These are phyloP conservation scores for Fusarium sp. DNA, from an alignment of 2,329 filamentous ascomycete species.

Conservation along the genomic window DNA sequence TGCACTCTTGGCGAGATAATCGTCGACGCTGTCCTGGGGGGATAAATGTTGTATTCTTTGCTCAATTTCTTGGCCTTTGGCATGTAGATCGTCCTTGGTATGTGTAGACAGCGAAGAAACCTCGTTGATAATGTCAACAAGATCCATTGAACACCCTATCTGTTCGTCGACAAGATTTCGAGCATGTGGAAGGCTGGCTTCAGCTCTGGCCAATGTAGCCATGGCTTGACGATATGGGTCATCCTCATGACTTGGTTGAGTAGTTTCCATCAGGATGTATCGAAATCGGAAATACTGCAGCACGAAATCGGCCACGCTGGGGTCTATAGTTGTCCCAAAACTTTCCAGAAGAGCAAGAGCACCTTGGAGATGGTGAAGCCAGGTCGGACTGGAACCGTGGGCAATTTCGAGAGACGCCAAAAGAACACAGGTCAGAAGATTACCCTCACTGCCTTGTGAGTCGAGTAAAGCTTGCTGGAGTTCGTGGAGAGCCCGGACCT, in stretches of 20 bases:
- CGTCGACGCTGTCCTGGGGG: constrained; percentile 7
- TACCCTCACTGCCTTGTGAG: constrained; percentile 29
- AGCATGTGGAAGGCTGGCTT: constrained; percentile 26
- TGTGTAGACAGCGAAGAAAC: constrained; percentile 34
- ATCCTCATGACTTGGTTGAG: constrained; percentile 28
- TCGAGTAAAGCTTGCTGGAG: constrained; percentile 33
- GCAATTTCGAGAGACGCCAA: constrained; percentile 44
- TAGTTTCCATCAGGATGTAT: constrained; percentile 44
- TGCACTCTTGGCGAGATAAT: constrained; percentile 39
- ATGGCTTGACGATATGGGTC: constrained; percentile 27
- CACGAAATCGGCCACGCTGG: constrained; percentile 37
- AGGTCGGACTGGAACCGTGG: constrained; percentile 38
- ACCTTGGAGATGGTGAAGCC: constrained; percentile 43
- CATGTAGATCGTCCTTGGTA: constrained; percentile 19
- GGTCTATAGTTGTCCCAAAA: constrained; percentile 29
- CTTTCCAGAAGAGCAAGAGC: constrained; percentile 44
- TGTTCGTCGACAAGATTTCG: constrained; percentile 40
- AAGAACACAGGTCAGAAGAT: constrained; percentile 43
- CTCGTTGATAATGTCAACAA: constrained; percentile 44
- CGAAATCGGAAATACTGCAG: constrained; percentile 45
- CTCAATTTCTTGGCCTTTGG: constrained; percentile 32
- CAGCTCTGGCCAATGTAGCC: constrained; percentile 23
- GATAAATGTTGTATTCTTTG: constrained; percentile 11
- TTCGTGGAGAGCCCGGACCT: constrained; percentile 38
- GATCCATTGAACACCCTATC: constrained; percentile 45